phyloP scores from a whole-genome alignment of 495 filamentous ascomycete species.

The Rusavskia elegans region DNA sequence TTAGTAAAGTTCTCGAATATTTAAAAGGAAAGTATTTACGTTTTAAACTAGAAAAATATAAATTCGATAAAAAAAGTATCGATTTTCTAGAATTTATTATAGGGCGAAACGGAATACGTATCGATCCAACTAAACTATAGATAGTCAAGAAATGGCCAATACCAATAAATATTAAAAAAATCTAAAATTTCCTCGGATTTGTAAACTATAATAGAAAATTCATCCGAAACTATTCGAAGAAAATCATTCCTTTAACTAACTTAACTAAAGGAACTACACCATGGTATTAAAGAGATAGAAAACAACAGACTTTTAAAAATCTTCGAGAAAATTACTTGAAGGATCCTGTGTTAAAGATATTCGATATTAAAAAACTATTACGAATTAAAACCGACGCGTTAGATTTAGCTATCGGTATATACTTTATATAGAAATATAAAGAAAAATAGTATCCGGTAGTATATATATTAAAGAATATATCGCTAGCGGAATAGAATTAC shows the following conservation, averaged over 20 bases:
- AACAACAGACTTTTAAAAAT: too few species aligned
- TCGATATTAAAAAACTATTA: slow-evolving; percentile 1
- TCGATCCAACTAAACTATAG: slow-evolving; percentile 15
- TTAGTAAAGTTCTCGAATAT: too few species aligned
- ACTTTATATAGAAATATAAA: too few species aligned
- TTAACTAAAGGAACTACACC: too few species aligned
- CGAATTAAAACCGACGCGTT: slow-evolving; percentile 6
- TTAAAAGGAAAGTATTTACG: too few species aligned
- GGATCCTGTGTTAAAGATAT: slow-evolving; percentile 4
- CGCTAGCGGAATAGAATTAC: slow-evolving; percentile 12
- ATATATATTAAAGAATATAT: background rate
- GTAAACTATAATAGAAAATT: slow-evolving; percentile 13
- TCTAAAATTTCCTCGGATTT: slow-evolving; percentile 10
- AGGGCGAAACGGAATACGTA: slow-evolving; percentile 11
- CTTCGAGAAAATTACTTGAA: background rate
- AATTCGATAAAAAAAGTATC: too few species aligned
- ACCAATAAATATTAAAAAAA: slow-evolving; percentile 7
- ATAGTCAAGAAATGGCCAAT: too few species aligned
- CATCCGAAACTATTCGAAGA: slow-evolving; percentile 9
- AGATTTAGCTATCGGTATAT: too few species aligned
- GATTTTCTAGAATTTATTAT: slow-evolving; percentile 1
- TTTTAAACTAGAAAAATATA: too few species aligned
- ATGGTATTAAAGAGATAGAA: too few species aligned
- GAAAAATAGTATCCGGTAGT: too few species aligned
- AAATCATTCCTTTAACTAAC: background rate